Percentiles rank a stretch among this genome's conserved stretches.
These are phyloP conservation scores for Collariella sp. DNA, from an alignment of 495 filamentous ascomycete genomes.

Conservation along the genomic window DNA sequence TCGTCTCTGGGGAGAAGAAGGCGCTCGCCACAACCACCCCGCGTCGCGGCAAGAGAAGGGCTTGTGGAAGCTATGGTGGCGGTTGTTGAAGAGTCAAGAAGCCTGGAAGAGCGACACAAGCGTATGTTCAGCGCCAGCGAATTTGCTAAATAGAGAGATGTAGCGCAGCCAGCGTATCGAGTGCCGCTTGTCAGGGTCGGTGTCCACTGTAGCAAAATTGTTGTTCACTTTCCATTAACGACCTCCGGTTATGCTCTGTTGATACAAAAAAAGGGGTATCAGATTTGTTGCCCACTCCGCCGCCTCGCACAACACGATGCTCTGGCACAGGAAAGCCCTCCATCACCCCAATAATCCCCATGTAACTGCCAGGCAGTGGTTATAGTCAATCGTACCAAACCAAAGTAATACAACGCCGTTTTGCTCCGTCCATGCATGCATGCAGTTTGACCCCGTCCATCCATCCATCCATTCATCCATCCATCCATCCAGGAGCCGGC, in stretches of 20 bases:
- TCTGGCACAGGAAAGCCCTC: background rate
- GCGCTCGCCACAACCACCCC: background rate
- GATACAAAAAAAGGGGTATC: conserved; percentile 2
- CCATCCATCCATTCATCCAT: too few species aligned
- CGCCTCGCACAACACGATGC: background rate
- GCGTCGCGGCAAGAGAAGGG: background rate
- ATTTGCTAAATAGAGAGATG: background rate
- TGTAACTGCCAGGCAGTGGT: background rate
- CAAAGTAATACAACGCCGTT: background rate
- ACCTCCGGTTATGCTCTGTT: background rate
- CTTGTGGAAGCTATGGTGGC: background rate
- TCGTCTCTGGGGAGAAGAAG: background rate
- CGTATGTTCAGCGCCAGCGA: background rate
- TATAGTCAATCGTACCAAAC: too few species aligned
- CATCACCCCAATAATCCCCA: background rate
- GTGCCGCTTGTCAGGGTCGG: background rate
- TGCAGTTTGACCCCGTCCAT: background rate
- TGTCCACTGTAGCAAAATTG: too few species aligned
- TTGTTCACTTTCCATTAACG: too few species aligned
- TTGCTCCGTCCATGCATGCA: conserved; percentile 4
- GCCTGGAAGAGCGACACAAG: background rate
- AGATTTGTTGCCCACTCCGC: background rate
- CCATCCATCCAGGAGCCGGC: background rate
- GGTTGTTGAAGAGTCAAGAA: background rate
- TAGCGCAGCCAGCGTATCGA: conserved; percentile 2